Evolutionary conservation across 2,329 filamentous ascomycete species (phyloP).

Genomic region (Calonectria crousiana): DNA sequence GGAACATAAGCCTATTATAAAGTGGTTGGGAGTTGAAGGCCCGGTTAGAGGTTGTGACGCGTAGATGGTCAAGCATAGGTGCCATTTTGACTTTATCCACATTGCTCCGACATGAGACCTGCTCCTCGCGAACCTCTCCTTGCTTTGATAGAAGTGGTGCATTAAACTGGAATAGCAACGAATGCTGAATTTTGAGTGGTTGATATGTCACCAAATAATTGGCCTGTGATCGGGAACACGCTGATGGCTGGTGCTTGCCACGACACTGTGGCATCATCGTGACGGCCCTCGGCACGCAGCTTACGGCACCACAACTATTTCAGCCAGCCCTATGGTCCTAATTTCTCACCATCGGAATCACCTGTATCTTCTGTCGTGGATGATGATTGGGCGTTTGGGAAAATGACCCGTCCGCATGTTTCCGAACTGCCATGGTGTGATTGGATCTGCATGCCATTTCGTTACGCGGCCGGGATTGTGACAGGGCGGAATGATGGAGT

Average conservation of each 20-base stretch:
- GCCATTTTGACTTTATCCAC: not conserved
- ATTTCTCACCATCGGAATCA: not conserved
- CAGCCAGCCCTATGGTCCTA: slow-evolving; percentile 5
- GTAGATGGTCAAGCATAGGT: not conserved
- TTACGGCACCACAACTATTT: not conserved
- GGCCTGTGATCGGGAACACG: not conserved
- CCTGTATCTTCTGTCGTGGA: too few species aligned
- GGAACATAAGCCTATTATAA: not conserved
- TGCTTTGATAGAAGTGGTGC: not conserved
- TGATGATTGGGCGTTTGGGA: not conserved
- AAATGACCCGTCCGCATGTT: not conserved
- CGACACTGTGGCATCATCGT: not conserved
- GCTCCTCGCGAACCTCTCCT: not conserved
- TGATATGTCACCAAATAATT: not conserved
- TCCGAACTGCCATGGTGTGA: too few species aligned
- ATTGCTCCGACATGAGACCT: not conserved
- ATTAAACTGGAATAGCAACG: not conserved
- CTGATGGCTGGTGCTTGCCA: not conserved
- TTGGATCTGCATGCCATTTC: not conserved
- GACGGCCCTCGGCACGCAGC: not conserved
- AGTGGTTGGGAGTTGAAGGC: not conserved
- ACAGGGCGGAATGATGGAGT: not conserved
- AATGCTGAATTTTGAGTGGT: not conserved
- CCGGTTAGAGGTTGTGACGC: too few species aligned
- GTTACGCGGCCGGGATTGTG: not conserved